Conservation (phyloP, 345 rosid species). For the Hypericum androsaemum region DNA sequence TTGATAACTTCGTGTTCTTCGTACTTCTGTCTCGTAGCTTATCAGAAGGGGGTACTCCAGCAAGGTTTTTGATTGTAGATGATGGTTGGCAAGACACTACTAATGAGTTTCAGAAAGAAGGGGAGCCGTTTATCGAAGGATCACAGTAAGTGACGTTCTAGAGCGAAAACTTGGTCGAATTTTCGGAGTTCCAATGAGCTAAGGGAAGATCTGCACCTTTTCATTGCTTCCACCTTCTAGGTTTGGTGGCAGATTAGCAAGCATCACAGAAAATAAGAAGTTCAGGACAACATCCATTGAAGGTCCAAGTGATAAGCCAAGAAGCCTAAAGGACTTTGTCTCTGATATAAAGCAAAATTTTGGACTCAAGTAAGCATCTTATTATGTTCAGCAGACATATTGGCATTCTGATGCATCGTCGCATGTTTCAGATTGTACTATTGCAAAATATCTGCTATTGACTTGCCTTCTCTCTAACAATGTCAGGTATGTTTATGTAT, state of each 20-base stretch:
- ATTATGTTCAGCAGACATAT: neutral
- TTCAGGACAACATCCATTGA: constrained; percentile 26
- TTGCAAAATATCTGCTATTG: constrained; percentile 5
- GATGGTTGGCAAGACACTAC: constrained; percentile 55
- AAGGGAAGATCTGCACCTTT: neutral
- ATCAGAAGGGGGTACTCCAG: constrained; percentile 47
- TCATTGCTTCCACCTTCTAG: constrained; percentile 19
- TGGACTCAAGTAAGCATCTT: constrained; percentile 33
- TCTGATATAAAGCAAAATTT: constrained; percentile 32
- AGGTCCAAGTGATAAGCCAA: constrained; percentile 17
- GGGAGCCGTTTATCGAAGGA: constrained; percentile 43
- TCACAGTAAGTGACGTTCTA: constrained; percentile 27
- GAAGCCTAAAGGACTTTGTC: constrained; percentile 39
- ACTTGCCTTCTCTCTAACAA: neutral
- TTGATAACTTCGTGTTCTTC: neutral
- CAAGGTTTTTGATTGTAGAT: constrained; percentile 45
- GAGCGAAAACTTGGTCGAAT: too few relatives aligned
- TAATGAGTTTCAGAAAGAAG: constrained; percentile 44
- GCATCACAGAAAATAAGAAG: constrained; percentile 38
- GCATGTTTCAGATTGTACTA: constrained; percentile 1
- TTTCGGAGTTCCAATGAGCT: too few relatives aligned
- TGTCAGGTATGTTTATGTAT: constrained; percentile 41
- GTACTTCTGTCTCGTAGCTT: constrained; percentile 23
- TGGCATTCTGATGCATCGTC: neutral
- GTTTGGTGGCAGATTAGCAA: constrained; percentile 47